These are phyloP conservation scores for Coniosporium apollinis DNA, from an alignment of 495 filamentous ascomycete genomes.

Conservation along the genomic window DNA sequence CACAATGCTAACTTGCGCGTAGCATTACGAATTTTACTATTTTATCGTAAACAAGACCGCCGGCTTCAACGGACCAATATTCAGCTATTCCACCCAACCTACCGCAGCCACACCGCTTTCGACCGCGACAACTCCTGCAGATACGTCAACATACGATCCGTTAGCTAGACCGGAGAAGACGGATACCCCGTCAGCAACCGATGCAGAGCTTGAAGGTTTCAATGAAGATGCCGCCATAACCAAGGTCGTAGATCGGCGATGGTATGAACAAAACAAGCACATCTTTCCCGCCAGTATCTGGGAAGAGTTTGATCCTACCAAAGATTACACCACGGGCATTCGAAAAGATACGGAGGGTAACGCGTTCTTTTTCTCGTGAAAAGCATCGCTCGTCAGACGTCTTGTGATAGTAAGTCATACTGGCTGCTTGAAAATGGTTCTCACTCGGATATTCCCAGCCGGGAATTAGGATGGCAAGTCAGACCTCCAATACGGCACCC, in stretches of 20 bases:
- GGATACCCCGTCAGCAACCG: slow-evolving; percentile 5
- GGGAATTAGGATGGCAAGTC: too few species aligned
- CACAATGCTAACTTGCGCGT: too few species aligned
- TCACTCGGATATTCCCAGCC: too few species aligned
- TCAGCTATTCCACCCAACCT: slow-evolving; percentile 50
- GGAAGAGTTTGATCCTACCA: slow-evolving; percentile 84
- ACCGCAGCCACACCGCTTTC: slow-evolving; percentile 15
- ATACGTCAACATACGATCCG: slow-evolving; percentile 23
- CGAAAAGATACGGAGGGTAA: slow-evolving; percentile 76
- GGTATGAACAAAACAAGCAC: slow-evolving; percentile 96
- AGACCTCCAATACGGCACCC: too few species aligned
- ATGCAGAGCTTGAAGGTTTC: slow-evolving; percentile 49
- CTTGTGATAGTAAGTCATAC: too few species aligned
- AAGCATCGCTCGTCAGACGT: too few species aligned
- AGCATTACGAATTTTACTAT: slow-evolving; percentile 96
- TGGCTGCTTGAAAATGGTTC: too few species aligned
- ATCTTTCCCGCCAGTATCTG: slow-evolving; percentile 93
- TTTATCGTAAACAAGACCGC: slow-evolving; percentile 76
- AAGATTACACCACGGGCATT: slow-evolving; percentile 68
- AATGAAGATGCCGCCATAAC: slow-evolving; percentile 69
- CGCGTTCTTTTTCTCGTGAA: slow-evolving; percentile 87
- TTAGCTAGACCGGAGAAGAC: slow-evolving; percentile 29
- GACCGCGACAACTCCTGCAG: slow-evolving; percentile 1
- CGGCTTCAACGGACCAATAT: slow-evolving; percentile 59
- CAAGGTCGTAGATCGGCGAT: slow-evolving; percentile 88